A percentile compares a stretch with the other conserved stretches of the same genome.
Evolutionary conservation across 1,139 yeast species (phyloP).

Genomic region (Debaryomyces subglobosus): DNA sequence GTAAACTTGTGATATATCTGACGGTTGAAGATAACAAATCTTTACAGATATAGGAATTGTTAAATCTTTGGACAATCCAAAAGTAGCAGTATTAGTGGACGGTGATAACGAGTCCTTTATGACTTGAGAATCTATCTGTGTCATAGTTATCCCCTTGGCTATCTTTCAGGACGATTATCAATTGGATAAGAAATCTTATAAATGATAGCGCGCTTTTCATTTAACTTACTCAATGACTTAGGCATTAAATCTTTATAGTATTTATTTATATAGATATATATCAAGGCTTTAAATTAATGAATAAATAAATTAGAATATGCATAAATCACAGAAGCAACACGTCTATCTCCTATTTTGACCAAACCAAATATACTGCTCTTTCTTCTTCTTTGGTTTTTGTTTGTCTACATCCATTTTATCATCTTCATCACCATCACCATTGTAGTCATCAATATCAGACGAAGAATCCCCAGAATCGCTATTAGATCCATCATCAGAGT

Average conservation of each 20-base stretch:
- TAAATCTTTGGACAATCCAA: conserved; percentile 77
- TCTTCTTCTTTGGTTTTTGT: conserved; percentile 12
- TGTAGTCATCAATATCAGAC: conserved; percentile 8
- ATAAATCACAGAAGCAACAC: background rate
- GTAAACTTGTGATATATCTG: conserved; percentile 23
- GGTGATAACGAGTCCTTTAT: conserved; percentile 9
- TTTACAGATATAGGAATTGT: conserved; percentile 50
- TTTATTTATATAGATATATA: conserved; percentile 1
- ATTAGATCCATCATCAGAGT: conserved; percentile 18
- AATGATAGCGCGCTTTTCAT: background rate
- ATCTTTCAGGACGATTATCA: background rate
- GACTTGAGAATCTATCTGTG: background rate
- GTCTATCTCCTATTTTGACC: conserved; percentile 31
- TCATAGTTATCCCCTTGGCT: background rate
- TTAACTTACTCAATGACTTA: background rate
- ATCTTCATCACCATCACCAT: conserved; percentile 9
- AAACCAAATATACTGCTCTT: conserved; percentile 37
- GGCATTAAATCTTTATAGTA: background rate
- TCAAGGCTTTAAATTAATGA: background rate
- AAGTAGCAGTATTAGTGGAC: conserved; percentile 51
- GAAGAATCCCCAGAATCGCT: conserved; percentile 16
- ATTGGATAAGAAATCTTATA: background rate
- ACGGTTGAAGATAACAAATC: conserved; percentile 36
- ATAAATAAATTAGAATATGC: conserved; percentile 6
- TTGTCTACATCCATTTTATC: conserved; percentile 12